phyloP scores from a whole-genome alignment of 257 asterid species.

The Gardenia jasminoides region DNA sequence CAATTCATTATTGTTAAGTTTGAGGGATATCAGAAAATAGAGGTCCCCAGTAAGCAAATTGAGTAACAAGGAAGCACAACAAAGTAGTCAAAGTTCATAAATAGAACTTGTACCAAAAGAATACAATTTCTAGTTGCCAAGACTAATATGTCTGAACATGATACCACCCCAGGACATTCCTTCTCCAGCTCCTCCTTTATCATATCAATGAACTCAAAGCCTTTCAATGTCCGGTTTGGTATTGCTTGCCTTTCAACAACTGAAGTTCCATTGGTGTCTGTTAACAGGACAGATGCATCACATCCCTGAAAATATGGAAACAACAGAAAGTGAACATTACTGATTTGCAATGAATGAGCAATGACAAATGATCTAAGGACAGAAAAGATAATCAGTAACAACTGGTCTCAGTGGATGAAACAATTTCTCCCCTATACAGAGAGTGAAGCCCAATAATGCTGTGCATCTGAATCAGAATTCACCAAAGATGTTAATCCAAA shows the following conservation, averaged over 20 bases:
- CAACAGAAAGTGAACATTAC: neutral
- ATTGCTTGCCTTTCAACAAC: conserved; percentile 28
- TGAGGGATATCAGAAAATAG: neutral
- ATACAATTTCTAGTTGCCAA: conserved; percentile 39
- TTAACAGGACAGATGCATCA: conserved; percentile 36
- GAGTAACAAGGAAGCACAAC: neutral
- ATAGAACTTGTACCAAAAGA: conserved; percentile 23
- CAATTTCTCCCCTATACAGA: neutral
- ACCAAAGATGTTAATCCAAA: neutral
- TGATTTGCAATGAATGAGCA: neutral
- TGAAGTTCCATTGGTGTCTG: conserved; percentile 10
- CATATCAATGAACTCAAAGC: conserved; percentile 27
- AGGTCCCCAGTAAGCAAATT: neutral
- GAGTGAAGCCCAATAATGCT: neutral
- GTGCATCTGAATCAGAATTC: neutral
- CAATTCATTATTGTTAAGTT: neutral
- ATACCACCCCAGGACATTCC: conserved; percentile 36
- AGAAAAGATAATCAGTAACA: neutral
- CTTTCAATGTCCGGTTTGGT: conserved; percentile 35
- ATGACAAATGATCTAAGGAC: neutral
- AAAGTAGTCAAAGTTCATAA: neutral
- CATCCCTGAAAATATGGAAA: conserved; percentile 31
- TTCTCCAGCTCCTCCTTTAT: conserved; percentile 36
- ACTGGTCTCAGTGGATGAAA: no score
- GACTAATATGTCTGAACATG: conserved; percentile 37